These are phyloP conservation scores for Aspergillus egyptiacus DNA, from an alignment of 495 filamentous ascomycete species.

Conservation along the genomic window DNA sequence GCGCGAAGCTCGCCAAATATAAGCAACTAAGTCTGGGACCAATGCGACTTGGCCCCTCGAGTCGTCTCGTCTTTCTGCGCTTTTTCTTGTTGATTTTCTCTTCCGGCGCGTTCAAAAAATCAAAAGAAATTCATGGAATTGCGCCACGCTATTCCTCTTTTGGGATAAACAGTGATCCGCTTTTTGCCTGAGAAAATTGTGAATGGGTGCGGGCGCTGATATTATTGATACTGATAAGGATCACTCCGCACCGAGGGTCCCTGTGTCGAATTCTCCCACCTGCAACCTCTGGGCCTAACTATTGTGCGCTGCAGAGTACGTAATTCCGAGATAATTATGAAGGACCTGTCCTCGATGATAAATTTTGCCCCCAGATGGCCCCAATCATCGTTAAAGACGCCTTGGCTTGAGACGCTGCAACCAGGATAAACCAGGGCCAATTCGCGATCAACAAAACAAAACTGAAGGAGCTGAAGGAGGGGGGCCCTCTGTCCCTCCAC, in stretches of 20 bases:
- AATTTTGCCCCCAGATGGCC: too few species aligned
- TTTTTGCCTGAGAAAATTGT: slow-evolving; percentile 11
- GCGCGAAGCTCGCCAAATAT: slow-evolving; percentile 3
- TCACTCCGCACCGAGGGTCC: too few species aligned
- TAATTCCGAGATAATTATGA: too few species aligned
- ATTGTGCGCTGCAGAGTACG: too few species aligned
- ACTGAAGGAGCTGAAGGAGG: slow-evolving; percentile 3
- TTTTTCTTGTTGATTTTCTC: slow-evolving; percentile 17
- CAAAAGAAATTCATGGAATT: slow-evolving; percentile 18
- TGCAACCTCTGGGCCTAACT: background rate
- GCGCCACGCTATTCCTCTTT: slow-evolving; percentile 16
- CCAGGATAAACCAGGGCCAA: background rate
- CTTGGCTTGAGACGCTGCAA: background rate
- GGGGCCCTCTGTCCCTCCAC: background rate
- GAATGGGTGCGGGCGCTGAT: too few species aligned
- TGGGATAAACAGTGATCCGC: slow-evolving; percentile 9
- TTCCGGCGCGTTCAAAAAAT: slow-evolving; percentile 27
- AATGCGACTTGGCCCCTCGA: background rate
- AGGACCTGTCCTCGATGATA: too few species aligned
- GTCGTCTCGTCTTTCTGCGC: slow-evolving; percentile 10
- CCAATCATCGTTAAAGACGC: too few species aligned
- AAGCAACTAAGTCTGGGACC: slow-evolving; percentile 1
- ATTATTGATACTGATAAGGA: too few species aligned
- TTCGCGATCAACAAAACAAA: slow-evolving; percentile 7
- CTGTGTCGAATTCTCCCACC: too few species aligned